Conservation (phyloP, 116 monocot genomes). For the Papilionanthe hybrid region DNA sequence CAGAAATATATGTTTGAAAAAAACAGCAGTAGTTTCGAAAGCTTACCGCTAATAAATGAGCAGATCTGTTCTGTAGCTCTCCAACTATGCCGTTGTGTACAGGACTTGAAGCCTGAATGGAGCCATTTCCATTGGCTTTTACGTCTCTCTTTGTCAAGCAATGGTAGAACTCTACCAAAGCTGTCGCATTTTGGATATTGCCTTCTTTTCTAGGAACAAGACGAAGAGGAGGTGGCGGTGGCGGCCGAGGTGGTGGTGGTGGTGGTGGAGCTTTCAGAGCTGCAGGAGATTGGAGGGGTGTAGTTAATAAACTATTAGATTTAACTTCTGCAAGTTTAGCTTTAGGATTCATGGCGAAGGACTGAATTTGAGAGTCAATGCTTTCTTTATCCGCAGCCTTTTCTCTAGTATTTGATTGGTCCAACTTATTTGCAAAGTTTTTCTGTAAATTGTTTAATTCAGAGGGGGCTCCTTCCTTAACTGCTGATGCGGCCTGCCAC, state of each 20-base stretch:
- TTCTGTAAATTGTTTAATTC: slow-evolving; percentile 6
- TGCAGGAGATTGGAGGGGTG: slow-evolving; percentile 10
- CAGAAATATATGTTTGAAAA: neutral
- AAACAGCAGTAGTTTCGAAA: neutral
- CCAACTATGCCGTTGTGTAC: slow-evolving; percentile 72
- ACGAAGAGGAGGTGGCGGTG: slow-evolving; percentile 43
- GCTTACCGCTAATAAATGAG: slow-evolving; percentile 71
- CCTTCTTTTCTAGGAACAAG: slow-evolving; percentile 11
- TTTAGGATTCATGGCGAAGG: too few relatives aligned
- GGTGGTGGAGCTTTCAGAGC: slow-evolving; percentile 4
- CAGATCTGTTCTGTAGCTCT: slow-evolving; percentile 83
- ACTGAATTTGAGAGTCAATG: too few relatives aligned
- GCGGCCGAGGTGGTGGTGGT: slow-evolving; percentile 38
- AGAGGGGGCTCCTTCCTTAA: slow-evolving; percentile 7
- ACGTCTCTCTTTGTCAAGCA: slow-evolving; percentile 44
- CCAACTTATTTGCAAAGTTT: too few relatives aligned
- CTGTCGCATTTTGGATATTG: slow-evolving; percentile 37
- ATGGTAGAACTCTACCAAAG: slow-evolving; percentile 66
- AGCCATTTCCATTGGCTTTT: slow-evolving; percentile 22
- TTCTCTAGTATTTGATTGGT: too few relatives aligned
- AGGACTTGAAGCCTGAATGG: slow-evolving; percentile 17
- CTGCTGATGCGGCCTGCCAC: slow-evolving; percentile 14
- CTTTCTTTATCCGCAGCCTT: too few relatives aligned
- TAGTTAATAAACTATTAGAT: slow-evolving; percentile 6
- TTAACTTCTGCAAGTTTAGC: slow-evolving; percentile 16